These are phyloP conservation scores for Candida pseudoviswanathii DNA, from an alignment of 1,139 yeast genomes.

Conservation along the genomic window DNA sequence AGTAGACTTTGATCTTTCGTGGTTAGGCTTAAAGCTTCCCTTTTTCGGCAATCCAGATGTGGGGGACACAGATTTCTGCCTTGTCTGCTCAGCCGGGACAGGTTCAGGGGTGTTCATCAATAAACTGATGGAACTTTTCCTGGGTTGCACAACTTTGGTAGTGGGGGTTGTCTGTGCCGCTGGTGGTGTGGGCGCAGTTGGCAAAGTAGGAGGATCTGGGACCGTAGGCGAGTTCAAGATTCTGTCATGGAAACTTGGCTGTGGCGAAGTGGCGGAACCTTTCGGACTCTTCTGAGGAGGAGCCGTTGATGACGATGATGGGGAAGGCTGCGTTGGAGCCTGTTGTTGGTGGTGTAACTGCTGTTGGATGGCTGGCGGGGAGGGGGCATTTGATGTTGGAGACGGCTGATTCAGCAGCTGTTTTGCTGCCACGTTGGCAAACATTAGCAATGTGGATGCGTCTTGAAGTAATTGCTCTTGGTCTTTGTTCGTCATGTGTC, in stretches of 20 bases:
- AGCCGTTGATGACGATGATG: background rate
- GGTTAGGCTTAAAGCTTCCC: constrained; percentile 20
- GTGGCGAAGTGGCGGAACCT: constrained; percentile 6
- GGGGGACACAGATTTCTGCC: constrained; percentile 14
- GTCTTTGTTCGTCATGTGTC: constrained; percentile 18
- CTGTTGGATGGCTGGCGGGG: constrained; percentile 10
- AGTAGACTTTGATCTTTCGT: constrained; percentile 29
- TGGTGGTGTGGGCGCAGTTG: background rate
- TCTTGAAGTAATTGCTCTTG: constrained; percentile 54
- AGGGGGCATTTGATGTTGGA: constrained; percentile 14
- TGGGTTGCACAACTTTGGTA: constrained; percentile 1
- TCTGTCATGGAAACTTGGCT: constrained; percentile 1
- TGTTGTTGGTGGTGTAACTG: constrained; percentile 7
- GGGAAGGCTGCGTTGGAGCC: too few relatives aligned
- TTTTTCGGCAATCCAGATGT: constrained; percentile 12
- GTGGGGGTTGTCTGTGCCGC: background rate
- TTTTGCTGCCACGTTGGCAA: constrained; percentile 58
- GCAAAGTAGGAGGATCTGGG: background rate
- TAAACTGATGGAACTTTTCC: constrained; percentile 15
- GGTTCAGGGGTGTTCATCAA: constrained; percentile 16
- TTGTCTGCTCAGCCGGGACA: background rate
- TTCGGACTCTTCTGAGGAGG: constrained; percentile 6
- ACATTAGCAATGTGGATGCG: constrained; percentile 67
- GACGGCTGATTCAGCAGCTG: constrained; percentile 27
- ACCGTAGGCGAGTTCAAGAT: background rate